Evolutionary conservation across 768 basidiomycete species (phyloP).

Genomic region (Cantharellus anzutake): DNA sequence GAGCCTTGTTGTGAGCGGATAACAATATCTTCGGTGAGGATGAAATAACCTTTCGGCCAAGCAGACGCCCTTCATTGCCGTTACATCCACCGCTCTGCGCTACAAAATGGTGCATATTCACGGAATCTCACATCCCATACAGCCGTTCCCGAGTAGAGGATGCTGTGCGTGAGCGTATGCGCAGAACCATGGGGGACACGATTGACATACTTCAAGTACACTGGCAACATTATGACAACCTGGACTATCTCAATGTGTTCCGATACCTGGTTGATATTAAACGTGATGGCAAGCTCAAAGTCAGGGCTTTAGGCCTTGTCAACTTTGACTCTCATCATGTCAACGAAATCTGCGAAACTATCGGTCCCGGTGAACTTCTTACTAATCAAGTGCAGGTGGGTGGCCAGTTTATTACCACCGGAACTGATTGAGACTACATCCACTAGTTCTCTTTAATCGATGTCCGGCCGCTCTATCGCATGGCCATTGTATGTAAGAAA

Average conservation of each 20-base stretch:
- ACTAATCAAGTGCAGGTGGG: constrained; percentile 70
- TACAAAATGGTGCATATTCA: too few relatives aligned
- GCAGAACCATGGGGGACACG: constrained; percentile 2
- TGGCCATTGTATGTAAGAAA: constrained; percentile 56
- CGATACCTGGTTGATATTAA: constrained; percentile 40
- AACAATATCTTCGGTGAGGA: constrained; percentile 10
- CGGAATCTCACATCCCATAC: too few relatives aligned
- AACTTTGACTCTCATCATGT: too few relatives aligned
- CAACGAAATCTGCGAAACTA: constrained; percentile 20
- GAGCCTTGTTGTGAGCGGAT: constrained; percentile 62
- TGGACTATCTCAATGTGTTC: constrained; percentile 27
- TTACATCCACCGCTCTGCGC: neutral
- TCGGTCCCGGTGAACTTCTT: constrained; percentile 51
- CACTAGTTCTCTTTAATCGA: constrained; percentile 65
- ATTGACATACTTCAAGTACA: constrained; percentile 70
- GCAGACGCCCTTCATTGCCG: too few relatives aligned
- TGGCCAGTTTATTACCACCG: neutral
- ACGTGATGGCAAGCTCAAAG: constrained; percentile 24
- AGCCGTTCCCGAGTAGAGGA: too few relatives aligned
- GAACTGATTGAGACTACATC: too few relatives aligned
- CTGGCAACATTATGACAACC: constrained; percentile 49
- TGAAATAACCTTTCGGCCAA: neutral
- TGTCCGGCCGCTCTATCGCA: constrained; percentile 51
- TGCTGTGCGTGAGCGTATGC: constrained; percentile 40
- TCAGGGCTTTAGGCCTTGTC: too few relatives aligned